Evolutionary conservation across 2,329 filamentous ascomycete genomes (phyloP).

Genomic region (Microascus cirrosus): DNA sequence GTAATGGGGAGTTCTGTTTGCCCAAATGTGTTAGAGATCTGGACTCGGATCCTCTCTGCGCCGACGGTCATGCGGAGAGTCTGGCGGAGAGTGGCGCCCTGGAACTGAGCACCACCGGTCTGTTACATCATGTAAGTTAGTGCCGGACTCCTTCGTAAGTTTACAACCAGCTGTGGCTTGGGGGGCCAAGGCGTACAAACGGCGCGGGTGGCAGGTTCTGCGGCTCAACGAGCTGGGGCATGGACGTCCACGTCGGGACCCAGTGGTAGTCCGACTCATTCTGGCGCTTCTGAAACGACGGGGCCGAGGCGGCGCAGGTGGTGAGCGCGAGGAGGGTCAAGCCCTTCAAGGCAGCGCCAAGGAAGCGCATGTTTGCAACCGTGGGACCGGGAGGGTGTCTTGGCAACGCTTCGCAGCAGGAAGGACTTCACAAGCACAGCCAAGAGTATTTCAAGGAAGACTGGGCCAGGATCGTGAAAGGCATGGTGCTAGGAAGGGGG

Average conservation of each 20-base stretch:
- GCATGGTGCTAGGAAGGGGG: not conserved
- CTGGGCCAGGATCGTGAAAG: not conserved
- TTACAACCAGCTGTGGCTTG: not conserved
- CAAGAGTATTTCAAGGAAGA: not conserved
- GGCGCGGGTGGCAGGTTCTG: conserved; percentile 49
- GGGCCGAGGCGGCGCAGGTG: not conserved
- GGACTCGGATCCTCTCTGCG: conserved; percentile 45
- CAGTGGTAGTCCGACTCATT: conserved; percentile 30
- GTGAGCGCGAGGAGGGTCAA: conserved; percentile 7
- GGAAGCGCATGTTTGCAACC: not conserved
- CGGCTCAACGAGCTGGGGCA: conserved; percentile 54
- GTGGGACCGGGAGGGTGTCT: not conserved
- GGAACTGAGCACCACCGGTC: conserved; percentile 34
- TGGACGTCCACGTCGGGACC: conserved; percentile 54
- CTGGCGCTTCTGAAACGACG: conserved; percentile 4
- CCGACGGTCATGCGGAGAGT: conserved; percentile 49
- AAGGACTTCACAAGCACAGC: not conserved
- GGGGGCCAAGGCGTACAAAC: conserved; percentile 34
- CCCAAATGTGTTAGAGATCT: conserved; percentile 57
- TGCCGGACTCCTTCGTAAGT: not conserved
- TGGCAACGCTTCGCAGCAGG: not conserved
- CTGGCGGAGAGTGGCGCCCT: conserved; percentile 54
- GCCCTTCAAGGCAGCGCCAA: conserved; percentile 7
- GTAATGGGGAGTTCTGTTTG: conserved; percentile 47
- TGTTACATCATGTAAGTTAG: conserved; percentile 5